phyloP scores from a whole-genome alignment of 352 stramenopile genomes.

The Phytophthora nicotianae region DNA sequence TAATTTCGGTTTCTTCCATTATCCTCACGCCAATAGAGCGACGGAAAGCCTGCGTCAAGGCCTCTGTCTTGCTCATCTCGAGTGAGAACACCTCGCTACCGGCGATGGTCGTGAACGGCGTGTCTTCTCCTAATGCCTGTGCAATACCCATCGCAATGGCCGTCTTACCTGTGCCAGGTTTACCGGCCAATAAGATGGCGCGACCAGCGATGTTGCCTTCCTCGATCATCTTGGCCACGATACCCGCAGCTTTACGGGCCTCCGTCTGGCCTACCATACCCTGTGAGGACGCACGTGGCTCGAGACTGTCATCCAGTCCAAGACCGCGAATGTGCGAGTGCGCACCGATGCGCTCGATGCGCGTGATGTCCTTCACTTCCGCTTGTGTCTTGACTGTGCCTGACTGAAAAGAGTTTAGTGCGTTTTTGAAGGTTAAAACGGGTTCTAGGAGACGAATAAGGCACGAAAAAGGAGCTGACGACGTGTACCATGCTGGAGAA shows the following conservation, averaged over 20 bases:
- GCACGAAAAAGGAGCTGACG: neutral
- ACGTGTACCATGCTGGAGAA: conserved; percentile 28
- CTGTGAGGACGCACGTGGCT: conserved; percentile 93
- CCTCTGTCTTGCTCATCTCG: conserved; percentile 99
- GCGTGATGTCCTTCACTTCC: conserved; percentile 97
- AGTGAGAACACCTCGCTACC: conserved; percentile 99
- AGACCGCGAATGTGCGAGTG: conserved; percentile 99
- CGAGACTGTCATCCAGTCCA: conserved; percentile 97
- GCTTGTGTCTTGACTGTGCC: conserved; percentile 80
- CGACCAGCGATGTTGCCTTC: conserved; percentile 98
- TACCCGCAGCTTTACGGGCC: conserved; percentile 93
- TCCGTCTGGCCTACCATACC: conserved; percentile 97
- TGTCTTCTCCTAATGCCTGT: conserved; percentile 97
- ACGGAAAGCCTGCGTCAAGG: conserved; percentile 98
- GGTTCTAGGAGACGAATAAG: neutral
- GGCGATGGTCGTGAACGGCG: conserved; percentile 98
- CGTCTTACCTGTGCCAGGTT: conserved; percentile 97
- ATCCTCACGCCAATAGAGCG: conserved; percentile 97
- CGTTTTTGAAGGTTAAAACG: conserved; percentile 3
- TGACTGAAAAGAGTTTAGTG: conserved; percentile 34
- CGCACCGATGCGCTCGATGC: conserved; percentile 98
- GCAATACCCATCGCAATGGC: conserved; percentile 98
- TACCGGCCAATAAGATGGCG: conserved; percentile 96
- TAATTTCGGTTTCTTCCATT: conserved; percentile 99
- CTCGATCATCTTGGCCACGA: conserved; percentile 99